Conservation (phyloP, 106 monocot genomes). For the Acorus calamus region DNA sequence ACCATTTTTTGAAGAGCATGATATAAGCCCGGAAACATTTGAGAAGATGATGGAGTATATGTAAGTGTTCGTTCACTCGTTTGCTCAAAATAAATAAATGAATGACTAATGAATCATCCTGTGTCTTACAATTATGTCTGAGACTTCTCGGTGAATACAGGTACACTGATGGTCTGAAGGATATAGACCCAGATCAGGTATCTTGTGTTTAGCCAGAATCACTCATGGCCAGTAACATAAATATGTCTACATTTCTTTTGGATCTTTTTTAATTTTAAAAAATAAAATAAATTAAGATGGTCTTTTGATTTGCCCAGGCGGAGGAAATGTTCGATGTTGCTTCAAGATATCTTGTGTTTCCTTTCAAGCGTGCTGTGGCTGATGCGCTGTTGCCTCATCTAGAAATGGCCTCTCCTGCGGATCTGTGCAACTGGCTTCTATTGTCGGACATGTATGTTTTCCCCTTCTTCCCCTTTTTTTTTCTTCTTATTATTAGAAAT, state of each 20-base stretch:
- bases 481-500: not conserved
- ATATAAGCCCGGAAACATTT: slow-evolving; percentile 69
- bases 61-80: slow-evolving; percentile 22
- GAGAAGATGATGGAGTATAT: slow-evolving; percentile 98
- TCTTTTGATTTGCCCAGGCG: slow-evolving; percentile 29
- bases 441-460: slow-evolving; percentile 73
- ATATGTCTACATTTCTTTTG: too few species aligned
- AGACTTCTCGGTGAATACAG: slow-evolving; percentile 27
- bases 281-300: too few species aligned
- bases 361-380: slow-evolving; percentile 86
- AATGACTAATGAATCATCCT: not conserved
- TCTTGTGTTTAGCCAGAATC: not conserved
- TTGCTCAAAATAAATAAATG: not conserved
- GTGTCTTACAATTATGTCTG: slow-evolving; percentile 1
- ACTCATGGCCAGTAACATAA: too few species aligned
- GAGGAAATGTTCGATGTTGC: slow-evolving; percentile 97
- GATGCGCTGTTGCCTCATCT: slow-evolving; percentile 81
- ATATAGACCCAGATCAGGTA: slow-evolving; percentile 93
- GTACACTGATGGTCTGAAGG: slow-evolving; percentile 81
- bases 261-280: too few species aligned
- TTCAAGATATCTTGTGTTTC: slow-evolving; percentile 91
- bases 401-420: slow-evolving; percentile 69
- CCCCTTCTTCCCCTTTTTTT: not conserved
- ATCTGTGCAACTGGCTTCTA: slow-evolving; percentile 89
- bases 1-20: slow-evolving; percentile 82